phyloP scores from a whole-genome alignment of 2,329 filamentous ascomycete genomes.

The Meredithiella fracta region DNA sequence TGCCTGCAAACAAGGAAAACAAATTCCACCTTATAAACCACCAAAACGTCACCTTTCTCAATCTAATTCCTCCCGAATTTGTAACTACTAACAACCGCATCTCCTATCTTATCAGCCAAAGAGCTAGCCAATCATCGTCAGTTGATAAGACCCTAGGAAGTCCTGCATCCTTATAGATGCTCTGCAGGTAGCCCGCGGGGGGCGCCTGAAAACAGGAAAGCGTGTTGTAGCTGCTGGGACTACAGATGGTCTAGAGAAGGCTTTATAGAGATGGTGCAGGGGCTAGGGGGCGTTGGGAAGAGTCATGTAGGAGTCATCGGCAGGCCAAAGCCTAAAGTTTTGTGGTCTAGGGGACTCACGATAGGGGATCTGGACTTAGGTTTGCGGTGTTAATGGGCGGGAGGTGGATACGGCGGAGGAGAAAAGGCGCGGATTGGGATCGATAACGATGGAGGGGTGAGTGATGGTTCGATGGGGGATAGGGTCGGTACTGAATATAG shows the following conservation, averaged over 20 bases:
- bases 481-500: background rate
- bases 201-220: background rate
- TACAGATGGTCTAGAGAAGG: background rate
- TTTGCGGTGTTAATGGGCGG: background rate
- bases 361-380: background rate
- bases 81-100: background rate
- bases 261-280: background rate
- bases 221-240: background rate
- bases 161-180: too few relatives aligned
- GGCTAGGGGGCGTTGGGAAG: background rate
- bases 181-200: background rate
- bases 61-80: background rate
- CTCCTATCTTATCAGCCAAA: background rate
- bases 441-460: background rate
- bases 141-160: background rate
- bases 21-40: background rate
- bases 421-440: background rate
- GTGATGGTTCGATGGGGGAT: background rate
- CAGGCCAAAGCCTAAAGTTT: background rate
- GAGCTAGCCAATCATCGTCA: background rate
- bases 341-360: background rate
- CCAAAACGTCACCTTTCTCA: background rate
- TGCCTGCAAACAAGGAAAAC: background rate
- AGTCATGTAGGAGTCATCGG: conserved; percentile 1
- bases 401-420: background rate